These are phyloP conservation scores for Osmozyma mogii DNA, from an alignment of 805 yeast genomes.

Conservation along the genomic window DNA sequence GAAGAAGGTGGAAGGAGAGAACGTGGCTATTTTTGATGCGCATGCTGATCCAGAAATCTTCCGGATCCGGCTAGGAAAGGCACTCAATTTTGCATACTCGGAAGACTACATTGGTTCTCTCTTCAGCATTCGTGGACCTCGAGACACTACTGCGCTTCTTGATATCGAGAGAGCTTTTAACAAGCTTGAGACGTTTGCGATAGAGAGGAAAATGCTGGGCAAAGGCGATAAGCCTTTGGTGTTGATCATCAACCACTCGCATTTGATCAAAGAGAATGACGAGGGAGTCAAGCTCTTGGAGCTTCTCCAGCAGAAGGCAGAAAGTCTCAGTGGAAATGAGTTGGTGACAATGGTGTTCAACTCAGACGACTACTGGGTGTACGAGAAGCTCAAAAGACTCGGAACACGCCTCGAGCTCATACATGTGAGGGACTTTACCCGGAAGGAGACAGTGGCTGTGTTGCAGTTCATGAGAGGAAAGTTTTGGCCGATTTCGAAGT, in stretches of 20 bases:
- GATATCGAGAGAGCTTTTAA: conserved; percentile 80
- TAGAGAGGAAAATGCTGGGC: conserved; percentile 33
- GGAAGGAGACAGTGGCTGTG: conserved; percentile 49
- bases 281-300: conserved; percentile 67
- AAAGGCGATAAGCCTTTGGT: conserved; percentile 46
- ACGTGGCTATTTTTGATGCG: conserved; percentile 70
- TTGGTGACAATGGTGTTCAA: conserved; percentile 65
- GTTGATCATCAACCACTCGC: conserved; percentile 66
- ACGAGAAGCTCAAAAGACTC: conserved; percentile 61
- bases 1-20: conserved; percentile 51
- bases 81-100: conserved; percentile 61
- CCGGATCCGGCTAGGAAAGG: conserved; percentile 67
- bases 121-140: conserved; percentile 74
- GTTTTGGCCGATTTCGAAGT: conserved; percentile 22
- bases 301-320: conserved; percentile 77
- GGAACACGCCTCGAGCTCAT: conserved; percentile 72
- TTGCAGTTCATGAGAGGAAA: conserved; percentile 42
- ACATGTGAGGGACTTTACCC: conserved; percentile 55
- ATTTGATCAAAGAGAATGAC: conserved; percentile 66
- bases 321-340: conserved; percentile 65
- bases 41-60: conserved; percentile 82
- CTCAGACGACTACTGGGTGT: conserved; percentile 83
- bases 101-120: conserved; percentile 81
- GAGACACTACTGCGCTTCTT: conserved; percentile 74
- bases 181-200: conserved; percentile 66